These are phyloP conservation scores for Stachybotrys chartarum DNA, from an alignment of 2,329 filamentous ascomycete species.

Conservation along the genomic window DNA sequence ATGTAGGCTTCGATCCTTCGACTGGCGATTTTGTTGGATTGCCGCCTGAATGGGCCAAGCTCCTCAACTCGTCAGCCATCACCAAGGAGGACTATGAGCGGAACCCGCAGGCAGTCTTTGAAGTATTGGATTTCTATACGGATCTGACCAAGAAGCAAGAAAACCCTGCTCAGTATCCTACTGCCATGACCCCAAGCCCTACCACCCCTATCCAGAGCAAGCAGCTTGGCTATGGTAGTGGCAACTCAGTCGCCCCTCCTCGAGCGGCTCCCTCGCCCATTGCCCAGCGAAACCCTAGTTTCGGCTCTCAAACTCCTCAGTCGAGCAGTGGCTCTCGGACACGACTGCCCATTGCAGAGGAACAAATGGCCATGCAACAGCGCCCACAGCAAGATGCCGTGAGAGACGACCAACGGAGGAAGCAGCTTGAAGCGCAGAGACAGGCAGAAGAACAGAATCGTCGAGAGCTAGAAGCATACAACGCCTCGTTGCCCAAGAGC, in stretches of 20 bases:
- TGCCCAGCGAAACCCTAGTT: constrained; percentile 35
- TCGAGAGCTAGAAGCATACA: constrained; percentile 79
- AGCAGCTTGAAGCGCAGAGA: constrained; percentile 53
- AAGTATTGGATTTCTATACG: constrained; percentile 79
- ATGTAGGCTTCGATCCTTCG: constrained; percentile 93
- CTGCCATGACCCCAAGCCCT: constrained; percentile 46
- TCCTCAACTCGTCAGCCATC: constrained; percentile 91
- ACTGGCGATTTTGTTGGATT: constrained; percentile 93
- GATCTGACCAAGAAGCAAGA: constrained; percentile 72
- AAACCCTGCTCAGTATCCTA: constrained; percentile 61
- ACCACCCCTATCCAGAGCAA: constrained; percentile 54
- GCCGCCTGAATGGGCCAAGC: constrained; percentile 93
- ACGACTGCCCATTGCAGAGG: constrained; percentile 36
- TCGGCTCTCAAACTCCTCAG: constrained; percentile 28
- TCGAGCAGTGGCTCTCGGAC: constrained; percentile 30
- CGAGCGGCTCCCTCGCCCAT: constrained; percentile 48
- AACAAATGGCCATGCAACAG: constrained; percentile 7
- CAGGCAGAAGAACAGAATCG: constrained; percentile 59
- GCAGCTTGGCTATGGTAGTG: constrained; percentile 52
- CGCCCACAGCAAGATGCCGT: constrained; percentile 38
- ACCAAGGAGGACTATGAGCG: constrained; percentile 98
- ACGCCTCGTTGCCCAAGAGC: constrained; percentile 78
- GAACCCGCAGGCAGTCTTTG: constrained; percentile 80
- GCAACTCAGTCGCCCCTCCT: constrained; percentile 58
- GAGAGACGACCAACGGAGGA: constrained; percentile 53